Percentiles rank a stretch among this genome's conserved stretches.
phyloP scores from a whole-genome alignment of 2,329 filamentous ascomycete species.

The Fusarium sp. region DNA sequence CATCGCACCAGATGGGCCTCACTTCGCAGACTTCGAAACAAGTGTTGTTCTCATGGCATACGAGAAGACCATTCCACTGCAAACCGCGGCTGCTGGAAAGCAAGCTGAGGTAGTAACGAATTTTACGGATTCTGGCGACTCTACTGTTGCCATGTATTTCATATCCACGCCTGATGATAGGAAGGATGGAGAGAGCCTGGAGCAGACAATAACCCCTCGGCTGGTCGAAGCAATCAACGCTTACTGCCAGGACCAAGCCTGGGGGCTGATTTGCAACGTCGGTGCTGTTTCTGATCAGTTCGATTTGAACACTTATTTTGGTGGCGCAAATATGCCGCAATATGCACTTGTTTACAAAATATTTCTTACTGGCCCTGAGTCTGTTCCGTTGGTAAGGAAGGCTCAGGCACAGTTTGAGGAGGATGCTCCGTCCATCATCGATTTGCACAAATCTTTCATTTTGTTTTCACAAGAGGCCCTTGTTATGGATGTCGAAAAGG shows the following conservation, averaged over 20 bases:
- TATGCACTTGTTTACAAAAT: neutral
- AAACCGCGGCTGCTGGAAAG: neutral
- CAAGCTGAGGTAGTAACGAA: fast-evolving
- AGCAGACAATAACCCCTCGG: neutral
- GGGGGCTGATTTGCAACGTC: neutral
- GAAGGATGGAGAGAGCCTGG: neutral
- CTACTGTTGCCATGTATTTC: neutral
- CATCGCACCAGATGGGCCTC: neutral
- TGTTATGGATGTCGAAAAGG: neutral
- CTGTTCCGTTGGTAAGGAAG: neutral
- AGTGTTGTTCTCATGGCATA: neutral
- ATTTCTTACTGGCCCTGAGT: neutral
- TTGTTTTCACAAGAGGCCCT: neutral
- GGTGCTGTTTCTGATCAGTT: neutral
- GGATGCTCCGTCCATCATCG: neutral
- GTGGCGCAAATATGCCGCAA: neutral
- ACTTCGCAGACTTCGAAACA: neutral
- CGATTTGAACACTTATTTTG: neutral
- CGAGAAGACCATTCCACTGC: neutral
- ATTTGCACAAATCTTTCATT: neutral
- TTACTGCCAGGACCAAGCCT: neutral
- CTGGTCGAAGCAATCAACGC: neutral
- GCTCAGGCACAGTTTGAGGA: neutral
- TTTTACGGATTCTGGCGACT: fast-evolving
- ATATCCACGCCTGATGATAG: neutral